These are phyloP conservation scores for Citrus mangshanensis DNA, from an alignment of 345 rosid genomes.

Conservation along the genomic window DNA sequence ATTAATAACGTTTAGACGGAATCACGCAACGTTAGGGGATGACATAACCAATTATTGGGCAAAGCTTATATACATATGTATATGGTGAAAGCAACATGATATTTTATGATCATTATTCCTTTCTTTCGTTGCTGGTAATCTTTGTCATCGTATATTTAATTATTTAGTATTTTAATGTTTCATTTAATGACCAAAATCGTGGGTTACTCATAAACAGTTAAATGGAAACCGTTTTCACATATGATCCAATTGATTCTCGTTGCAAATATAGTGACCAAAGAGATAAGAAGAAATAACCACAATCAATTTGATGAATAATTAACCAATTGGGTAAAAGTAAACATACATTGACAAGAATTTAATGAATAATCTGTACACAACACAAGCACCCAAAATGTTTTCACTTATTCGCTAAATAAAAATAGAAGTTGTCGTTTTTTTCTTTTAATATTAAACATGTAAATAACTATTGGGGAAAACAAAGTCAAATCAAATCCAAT, in stretches of 20 bases:
- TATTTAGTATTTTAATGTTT: neutral
- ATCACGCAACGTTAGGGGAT: neutral
- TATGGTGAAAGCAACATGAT: neutral
- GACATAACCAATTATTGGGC: neutral
- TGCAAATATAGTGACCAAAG: neutral
- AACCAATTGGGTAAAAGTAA: neutral
- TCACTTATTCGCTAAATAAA: too few species aligned
- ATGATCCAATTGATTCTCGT: neutral
- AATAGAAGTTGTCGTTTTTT: too few species aligned
- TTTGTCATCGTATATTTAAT: neutral
- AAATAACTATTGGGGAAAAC: too few species aligned
- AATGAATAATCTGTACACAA: neutral
- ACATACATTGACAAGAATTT: too few species aligned
- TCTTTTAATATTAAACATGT: too few species aligned
- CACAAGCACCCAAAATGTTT: neutral
- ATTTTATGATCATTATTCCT: neutral
- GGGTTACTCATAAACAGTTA: neutral
- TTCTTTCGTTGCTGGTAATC: neutral
- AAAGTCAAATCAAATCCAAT: too few species aligned
- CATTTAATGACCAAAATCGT: neutral
- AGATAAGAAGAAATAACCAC: neutral
- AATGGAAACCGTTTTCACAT: neutral
- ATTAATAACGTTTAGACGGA: neutral
- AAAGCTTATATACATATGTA: neutral
- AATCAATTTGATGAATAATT: neutral